Evolutionary conservation across 2,329 filamentous ascomycete genomes (phyloP).

Genomic region (Dactylellina parvicollis): DNA sequence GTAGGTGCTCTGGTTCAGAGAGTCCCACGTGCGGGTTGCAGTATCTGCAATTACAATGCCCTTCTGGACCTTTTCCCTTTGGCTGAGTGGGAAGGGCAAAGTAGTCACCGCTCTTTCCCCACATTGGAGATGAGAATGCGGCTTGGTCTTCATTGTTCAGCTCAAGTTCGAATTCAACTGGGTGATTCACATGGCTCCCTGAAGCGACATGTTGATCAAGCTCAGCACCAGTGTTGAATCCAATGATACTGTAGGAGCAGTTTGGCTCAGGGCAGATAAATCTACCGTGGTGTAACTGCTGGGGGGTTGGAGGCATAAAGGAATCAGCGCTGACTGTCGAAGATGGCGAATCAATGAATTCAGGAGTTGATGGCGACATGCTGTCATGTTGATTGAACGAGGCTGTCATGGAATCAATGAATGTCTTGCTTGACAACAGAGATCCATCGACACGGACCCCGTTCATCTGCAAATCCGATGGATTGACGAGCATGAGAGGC

Average conservation of each 20-base stretch:
- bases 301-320: conserved; percentile 50
- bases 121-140: conserved; percentile 39
- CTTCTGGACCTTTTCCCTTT: conserved; percentile 42
- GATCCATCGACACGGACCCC: conserved; percentile 47
- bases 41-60: conserved; percentile 44
- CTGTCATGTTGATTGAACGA: conserved; percentile 46
- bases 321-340: conserved; percentile 49
- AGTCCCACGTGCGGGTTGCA: conserved; percentile 35
- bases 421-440: conserved; percentile 50
- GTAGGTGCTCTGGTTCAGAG: conserved; percentile 22
- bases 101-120: conserved; percentile 43
- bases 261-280: conserved; percentile 47
- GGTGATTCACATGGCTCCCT: conserved; percentile 39
- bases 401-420: conserved; percentile 51
- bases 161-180: conserved; percentile 48
- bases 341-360: conserved; percentile 48
- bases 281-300: conserved; percentile 43
- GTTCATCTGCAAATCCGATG: conserved; percentile 51
- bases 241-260: conserved; percentile 50
- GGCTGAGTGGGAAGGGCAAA: conserved; percentile 45
- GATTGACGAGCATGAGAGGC: conserved; percentile 49
- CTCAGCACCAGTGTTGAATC: conserved; percentile 37
- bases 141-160: conserved; percentile 45
- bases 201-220: conserved; percentile 49
- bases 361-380: conserved; percentile 52